These are phyloP conservation scores for Triticum dicoccoides DNA, from an alignment of 176 grass and related monocot genomes.

Conservation along the genomic window DNA sequence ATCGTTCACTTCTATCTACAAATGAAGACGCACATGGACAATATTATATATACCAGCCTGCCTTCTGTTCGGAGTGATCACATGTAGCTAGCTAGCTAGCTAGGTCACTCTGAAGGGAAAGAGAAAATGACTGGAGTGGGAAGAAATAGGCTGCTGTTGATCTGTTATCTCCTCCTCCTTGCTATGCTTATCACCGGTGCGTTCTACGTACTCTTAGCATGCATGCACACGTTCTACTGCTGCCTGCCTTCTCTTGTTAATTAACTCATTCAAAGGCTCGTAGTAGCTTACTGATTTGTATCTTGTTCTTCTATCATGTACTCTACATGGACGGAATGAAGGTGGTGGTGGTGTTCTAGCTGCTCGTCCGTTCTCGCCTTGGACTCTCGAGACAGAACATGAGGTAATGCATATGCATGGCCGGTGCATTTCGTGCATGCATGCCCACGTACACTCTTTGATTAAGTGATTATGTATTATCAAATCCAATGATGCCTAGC, in stretches of 20 bases:
- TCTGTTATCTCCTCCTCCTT: constrained; percentile 8
- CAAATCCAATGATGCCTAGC: not conserved
- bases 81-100: not conserved
- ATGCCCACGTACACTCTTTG: not conserved
- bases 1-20: not conserved
- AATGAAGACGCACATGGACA: not conserved
- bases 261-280: not conserved
- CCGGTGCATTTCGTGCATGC: not conserved
- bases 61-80: not conserved
- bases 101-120: not conserved
- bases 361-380: constrained; percentile 2
- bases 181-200: constrained; percentile 11
- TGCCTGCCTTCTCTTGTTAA: not conserved
- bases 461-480: not conserved
- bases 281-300: not conserved
- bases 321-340: not conserved
- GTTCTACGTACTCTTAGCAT: not conserved
- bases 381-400: not conserved
- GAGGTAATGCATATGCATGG: not conserved
- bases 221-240: not conserved
- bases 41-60: not conserved
- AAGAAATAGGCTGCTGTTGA: not conserved
- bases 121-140: constrained; percentile 9
- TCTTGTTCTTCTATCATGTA: not conserved
- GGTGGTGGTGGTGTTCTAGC: not conserved